These are phyloP conservation scores for Coprinellus aureogranulatus DNA, from an alignment of 768 basidiomycete species.

Conservation along the genomic window DNA sequence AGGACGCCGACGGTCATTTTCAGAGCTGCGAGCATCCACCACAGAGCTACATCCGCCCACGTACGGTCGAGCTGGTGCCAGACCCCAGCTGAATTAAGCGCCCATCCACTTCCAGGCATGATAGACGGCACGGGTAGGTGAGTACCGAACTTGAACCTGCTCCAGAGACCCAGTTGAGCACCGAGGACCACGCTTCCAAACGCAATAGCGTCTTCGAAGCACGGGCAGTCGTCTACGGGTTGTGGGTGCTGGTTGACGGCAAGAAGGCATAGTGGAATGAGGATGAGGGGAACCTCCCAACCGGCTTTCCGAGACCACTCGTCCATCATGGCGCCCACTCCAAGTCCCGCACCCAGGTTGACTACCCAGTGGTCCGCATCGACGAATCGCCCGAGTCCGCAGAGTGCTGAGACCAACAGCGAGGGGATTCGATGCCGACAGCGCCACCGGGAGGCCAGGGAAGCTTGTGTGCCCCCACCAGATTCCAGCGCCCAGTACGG, in stretches of 20 bases:
- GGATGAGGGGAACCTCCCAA: slow-evolving; percentile 57
- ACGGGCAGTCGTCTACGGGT: slow-evolving; percentile 95
- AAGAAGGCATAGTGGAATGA: slow-evolving; percentile 63
- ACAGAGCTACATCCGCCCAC: slow-evolving; percentile 39
- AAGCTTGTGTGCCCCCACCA: slow-evolving; percentile 61
- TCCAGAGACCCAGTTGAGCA: slow-evolving; percentile 69
- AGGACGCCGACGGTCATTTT: slow-evolving; percentile 65
- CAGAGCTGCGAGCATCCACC: slow-evolving; percentile 45
- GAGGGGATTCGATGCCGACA: slow-evolving; percentile 30
- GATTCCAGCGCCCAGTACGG: slow-evolving; percentile 60
- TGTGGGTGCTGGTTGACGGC: slow-evolving; percentile 89
- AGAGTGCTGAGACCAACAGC: slow-evolving; percentile 22
- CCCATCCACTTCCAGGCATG: slow-evolving; percentile 61
- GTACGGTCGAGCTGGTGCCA: slow-evolving; percentile 37
- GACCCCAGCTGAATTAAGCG: slow-evolving; percentile 22
- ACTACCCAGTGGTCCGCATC: slow-evolving; percentile 22
- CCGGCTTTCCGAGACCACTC: slow-evolving; percentile 35
- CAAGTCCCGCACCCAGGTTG: slow-evolving; percentile 38
- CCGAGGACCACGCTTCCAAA: slow-evolving; percentile 84
- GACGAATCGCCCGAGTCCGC: slow-evolving; percentile 19
- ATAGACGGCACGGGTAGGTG: slow-evolving; percentile 22
- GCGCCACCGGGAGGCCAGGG: slow-evolving; percentile 34
- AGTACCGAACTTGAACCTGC: slow-evolving; percentile 41
- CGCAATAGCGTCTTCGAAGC: slow-evolving; percentile 96
- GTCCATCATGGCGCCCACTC: slow-evolving; percentile 33